Evolutionary conservation across 257 asterid genomes (phyloP), one percentile per base, ranked within the genome.

Genomic region (Cinchona pubescens): DNA sequence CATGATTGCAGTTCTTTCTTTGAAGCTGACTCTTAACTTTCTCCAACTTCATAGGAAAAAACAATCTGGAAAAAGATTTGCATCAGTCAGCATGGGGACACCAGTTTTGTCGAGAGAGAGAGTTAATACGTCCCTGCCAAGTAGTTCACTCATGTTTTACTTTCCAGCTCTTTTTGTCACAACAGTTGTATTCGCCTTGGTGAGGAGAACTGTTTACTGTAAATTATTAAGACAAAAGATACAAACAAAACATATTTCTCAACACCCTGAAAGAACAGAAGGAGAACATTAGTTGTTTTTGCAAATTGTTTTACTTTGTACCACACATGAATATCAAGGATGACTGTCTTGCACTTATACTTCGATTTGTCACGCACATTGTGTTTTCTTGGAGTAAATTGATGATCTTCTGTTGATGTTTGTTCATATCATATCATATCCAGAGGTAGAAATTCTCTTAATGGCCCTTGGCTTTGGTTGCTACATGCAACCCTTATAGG

Each of bases 41-140:
- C 40, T 64, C 53, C 58, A 43, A 71, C 79, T 82, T 78, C n/a
- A 65, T 55, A 92, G 98, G 90, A 83, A 85, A 78, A 86, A 80
- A 72, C 85, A 81, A 82, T 74, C 89, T 59, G 92, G 93, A 30
- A 87, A 85, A 83, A 83, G 85, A 85, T 94, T 94, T 83, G 98
- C 97, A 73, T 92, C 98, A 56, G 79, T 92, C 69, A 73, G 91
- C 79, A 49, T 74, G 4, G 85, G 75, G 65, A 72, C 90, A 46
- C 72, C 93, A 23, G 76, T 80, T 29, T 45, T 82, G n/a, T 78
- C 82, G 81, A 73, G n/a, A n/a, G n/a, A n/a, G n/a, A n/a, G 82
- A 63, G 80, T 56, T 77, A 67, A 66, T 66, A 81, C 63, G 72
- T 79, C 83, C 60, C 75, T 45, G 42, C 82, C 80, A 25, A 81